These are phyloP conservation scores for Boletus tylopilopsis DNA, from an alignment of 768 basidiomycete genomes.

Conservation along the genomic window DNA sequence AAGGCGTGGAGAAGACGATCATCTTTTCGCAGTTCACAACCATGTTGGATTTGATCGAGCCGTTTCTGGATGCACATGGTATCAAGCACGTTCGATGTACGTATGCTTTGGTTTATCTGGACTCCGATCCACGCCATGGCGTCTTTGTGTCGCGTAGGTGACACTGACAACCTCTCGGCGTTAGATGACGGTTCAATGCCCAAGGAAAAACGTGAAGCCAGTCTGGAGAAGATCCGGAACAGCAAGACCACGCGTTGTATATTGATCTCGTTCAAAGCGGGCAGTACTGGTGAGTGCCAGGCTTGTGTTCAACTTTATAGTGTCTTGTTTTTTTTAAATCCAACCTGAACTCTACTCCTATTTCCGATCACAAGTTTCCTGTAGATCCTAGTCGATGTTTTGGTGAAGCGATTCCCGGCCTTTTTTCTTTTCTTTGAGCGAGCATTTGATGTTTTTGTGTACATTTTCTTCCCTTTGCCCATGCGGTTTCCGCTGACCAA, in stretches of 20 bases:
- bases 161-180: constrained; percentile 4
- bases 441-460: no score
- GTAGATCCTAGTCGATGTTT: background rate
- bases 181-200: constrained; percentile 89
- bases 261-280: constrained; percentile 94
- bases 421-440: background rate
- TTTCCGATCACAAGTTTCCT: background rate
- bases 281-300: constrained; percentile 74
- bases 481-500: constrained; percentile 10
- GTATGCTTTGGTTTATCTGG: constrained; percentile 30
- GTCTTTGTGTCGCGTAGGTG: background rate
- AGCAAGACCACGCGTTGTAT: constrained; percentile 65
- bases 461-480: background rate
- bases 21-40: constrained; percentile 93
- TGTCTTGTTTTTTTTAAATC: no score
- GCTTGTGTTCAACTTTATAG: background rate
- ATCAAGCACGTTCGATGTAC: constrained; percentile 83
- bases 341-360: background rate
- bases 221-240: constrained; percentile 68
- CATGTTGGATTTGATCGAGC: constrained; percentile 83
- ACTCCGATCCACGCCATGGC: background rate
- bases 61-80: constrained; percentile 67
- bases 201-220: constrained; percentile 68
- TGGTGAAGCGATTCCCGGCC: background rate
- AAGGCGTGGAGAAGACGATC: constrained; percentile 83